Percentiles rank a stretch among this genome's conserved stretches.
These are phyloP conservation scores for Chaetomium fimeti DNA, from an alignment of 495 filamentous ascomycete genomes.

Conservation along the genomic window DNA sequence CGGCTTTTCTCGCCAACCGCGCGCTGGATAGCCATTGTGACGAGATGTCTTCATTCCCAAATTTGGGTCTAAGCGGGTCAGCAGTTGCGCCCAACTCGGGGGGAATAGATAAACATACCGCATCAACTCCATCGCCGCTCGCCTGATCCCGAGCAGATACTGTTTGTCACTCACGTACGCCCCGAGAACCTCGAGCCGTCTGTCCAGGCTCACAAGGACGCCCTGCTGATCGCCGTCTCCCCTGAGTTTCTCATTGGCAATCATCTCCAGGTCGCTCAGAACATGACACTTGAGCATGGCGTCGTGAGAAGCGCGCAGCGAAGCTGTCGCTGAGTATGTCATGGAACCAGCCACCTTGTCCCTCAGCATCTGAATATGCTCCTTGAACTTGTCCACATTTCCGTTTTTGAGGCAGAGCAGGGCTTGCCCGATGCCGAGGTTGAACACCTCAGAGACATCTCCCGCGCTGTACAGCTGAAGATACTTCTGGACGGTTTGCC, in stretches of 20 bases:
- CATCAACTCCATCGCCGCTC: slow-evolving; percentile 79
- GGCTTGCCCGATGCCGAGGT: slow-evolving; percentile 72
- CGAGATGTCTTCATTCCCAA: slow-evolving; percentile 67
- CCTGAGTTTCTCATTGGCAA: slow-evolving; percentile 54
- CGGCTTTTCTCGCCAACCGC: slow-evolving; percentile 78
- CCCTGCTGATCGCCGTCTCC: slow-evolving; percentile 41
- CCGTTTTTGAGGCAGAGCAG: slow-evolving; percentile 63
- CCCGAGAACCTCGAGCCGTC: slow-evolving; percentile 79
- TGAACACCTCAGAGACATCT: slow-evolving; percentile 68
- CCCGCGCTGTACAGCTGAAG: slow-evolving; percentile 52
- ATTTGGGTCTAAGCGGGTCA: slow-evolving; percentile 45
- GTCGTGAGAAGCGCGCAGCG: slow-evolving; percentile 78
- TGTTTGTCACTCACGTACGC: slow-evolving; percentile 89
- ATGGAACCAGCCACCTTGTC: slow-evolving; percentile 70
- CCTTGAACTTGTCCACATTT: slow-evolving; percentile 53
- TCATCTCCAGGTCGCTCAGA: slow-evolving; percentile 80
- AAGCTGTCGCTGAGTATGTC: slow-evolving; percentile 69
- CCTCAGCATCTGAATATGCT: slow-evolving; percentile 61
- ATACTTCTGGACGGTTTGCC: slow-evolving; percentile 71
- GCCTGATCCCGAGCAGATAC: slow-evolving; percentile 82
- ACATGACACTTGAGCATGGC: slow-evolving; percentile 80
- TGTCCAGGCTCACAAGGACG: slow-evolving; percentile 61
- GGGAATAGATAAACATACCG: slow-evolving; percentile 44
- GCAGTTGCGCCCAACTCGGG: slow-evolving; percentile 20
- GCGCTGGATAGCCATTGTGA: slow-evolving; percentile 84